phyloP scores from a whole-genome alignment of 2,329 filamentous ascomycete genomes.

The Truncatella angustata region DNA sequence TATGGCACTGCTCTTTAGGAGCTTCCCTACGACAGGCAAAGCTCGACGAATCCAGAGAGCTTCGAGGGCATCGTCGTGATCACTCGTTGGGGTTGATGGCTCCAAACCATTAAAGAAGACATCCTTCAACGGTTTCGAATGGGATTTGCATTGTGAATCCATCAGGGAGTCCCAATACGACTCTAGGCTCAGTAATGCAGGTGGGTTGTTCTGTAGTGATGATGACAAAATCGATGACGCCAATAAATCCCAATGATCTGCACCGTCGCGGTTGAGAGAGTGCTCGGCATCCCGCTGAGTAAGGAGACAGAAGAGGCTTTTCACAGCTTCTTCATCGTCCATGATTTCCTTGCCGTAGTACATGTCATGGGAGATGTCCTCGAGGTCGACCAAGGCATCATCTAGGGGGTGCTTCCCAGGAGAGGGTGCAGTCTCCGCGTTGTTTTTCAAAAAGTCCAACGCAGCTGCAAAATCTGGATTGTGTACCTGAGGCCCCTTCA shows the following conservation, averaged over 20 bases:
- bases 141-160: constrained; percentile 31
- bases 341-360: constrained; percentile 66
- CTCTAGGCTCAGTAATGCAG: constrained; percentile 52
- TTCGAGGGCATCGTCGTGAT: constrained; percentile 16
- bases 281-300: constrained; percentile 24
- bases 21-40: constrained; percentile 51
- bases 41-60: constrained; percentile 23
- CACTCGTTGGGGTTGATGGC: constrained; percentile 15
- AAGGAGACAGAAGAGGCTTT: constrained; percentile 57
- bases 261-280: constrained; percentile 18
- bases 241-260: constrained; percentile 38
- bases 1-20: constrained; percentile 54
- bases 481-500: constrained; percentile 49
- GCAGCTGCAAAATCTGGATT: constrained; percentile 43
- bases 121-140: constrained; percentile 28
- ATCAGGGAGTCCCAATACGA: constrained; percentile 44
- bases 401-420: constrained; percentile 35
- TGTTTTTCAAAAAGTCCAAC: constrained; percentile 48
- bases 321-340: constrained; percentile 52
- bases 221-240: constrained; percentile 58
- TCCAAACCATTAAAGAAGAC: constrained; percentile 43
- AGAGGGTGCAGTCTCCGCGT: constrained; percentile 25
- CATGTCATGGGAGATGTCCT: constrained; percentile 65
- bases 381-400: constrained; percentile 54
- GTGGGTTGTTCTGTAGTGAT: constrained; percentile 64